Base-by-base conservation (phyloP, 345 rosid genomes). In the Schrenkiella parvula region DNA sequence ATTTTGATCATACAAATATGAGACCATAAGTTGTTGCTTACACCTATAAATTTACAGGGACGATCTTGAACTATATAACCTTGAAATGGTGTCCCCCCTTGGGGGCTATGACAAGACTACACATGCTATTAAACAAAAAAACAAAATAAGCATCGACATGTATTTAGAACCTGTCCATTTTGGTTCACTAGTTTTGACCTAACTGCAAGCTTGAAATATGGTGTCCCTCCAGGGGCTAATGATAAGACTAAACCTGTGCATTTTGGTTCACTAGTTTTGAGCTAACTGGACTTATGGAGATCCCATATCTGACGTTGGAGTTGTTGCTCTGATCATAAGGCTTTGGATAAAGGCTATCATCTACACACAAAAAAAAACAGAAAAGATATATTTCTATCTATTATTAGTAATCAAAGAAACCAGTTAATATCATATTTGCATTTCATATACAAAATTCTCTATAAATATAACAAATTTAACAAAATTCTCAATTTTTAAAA, bases 311-410 rank as follows among this genome's bases (percentile, higher is more conserved):
- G 90, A 59, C 63, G 79, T 68, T 26, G 89, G 91, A 64, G 84
- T 84, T 68, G 84, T 75, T 47, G 72, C 75, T 80, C 88, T 82
- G 66, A 90, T 93, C 93, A 88, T 81, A 29, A 87, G 59, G 64
- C 98, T 93, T 78, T 88, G 96, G 48, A 83, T 51, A 59, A 93
- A 88, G 26, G 93, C 96, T 71, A 85, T 67, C 82, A 82, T 79
- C 97, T 93, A 52, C 76, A n/a, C 43, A 29, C 28, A 0, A 11
- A 71, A 18, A 50, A 21, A n/a, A n/a, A n/a, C n/a, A n/a, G n/a
- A n/a, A n/a, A n/a, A n/a, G n/a, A n/a, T n/a, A n/a, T n/a, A n/a
- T n/a, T n/a, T n/a, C n/a, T n/a, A n/a, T n/a, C n/a, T n/a, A n/a
- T n/a, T n/a, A n/a, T n/a, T 22, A 58, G 66, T 44, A 66, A 68